phyloP scores from a whole-genome alignment of 139 green algal species.

The Ulvella scutata region DNA sequence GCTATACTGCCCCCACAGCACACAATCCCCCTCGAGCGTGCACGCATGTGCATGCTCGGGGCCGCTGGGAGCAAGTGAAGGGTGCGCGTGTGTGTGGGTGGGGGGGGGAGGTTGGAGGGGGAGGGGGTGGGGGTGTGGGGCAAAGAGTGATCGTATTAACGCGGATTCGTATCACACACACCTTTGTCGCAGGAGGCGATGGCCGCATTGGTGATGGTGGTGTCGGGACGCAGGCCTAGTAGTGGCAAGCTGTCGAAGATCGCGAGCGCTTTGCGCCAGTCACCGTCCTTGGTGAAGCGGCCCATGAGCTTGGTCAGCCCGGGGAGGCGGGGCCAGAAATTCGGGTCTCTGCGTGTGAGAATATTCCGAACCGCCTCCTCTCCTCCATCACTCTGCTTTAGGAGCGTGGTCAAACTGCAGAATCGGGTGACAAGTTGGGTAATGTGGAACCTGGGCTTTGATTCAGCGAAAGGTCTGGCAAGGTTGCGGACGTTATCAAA shows the following conservation, averaged over 20 bases:
- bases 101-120: too few relatives aligned
- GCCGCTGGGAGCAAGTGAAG: too few relatives aligned
- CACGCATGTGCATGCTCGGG: too few relatives aligned
- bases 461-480: too few relatives aligned
- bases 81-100: background rate
- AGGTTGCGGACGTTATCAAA: too few relatives aligned
- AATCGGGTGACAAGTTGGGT: background rate
- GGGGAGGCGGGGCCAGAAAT: constrained; percentile 1
- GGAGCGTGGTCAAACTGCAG: background rate
- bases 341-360: background rate
- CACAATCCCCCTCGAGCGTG: too few relatives aligned
- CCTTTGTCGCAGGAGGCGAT: constrained; percentile 78
- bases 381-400: background rate
- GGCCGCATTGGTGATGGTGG: constrained; percentile 75
- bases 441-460: too few relatives aligned
- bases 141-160: background rate
- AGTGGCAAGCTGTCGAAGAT: constrained; percentile 51
- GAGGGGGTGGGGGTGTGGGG: background rate
- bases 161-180: background rate
- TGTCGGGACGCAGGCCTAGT: constrained; percentile 59
- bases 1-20: too few relatives aligned
- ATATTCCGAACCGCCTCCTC: background rate
- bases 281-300: constrained; percentile 68
- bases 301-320: constrained; percentile 75
- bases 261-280: constrained; percentile 68